Conservation (phyloP, 2,329 filamentous ascomycete genomes). For the Bertia moriformis region DNA sequence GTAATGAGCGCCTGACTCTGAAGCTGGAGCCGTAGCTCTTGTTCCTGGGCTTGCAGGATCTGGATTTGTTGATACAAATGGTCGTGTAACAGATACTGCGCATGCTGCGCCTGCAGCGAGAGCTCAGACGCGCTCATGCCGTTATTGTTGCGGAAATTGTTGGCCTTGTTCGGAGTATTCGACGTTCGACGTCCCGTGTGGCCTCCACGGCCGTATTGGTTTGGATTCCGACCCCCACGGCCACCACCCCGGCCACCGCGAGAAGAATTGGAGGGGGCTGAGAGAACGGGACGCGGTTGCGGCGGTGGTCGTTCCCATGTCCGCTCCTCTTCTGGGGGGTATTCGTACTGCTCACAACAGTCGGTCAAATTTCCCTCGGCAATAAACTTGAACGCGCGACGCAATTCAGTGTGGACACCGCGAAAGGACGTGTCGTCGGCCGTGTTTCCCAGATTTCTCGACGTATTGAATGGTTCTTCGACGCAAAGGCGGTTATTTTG, state of each 20-base stretch:
- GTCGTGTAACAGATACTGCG: constrained; percentile 28
- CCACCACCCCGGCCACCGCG: not conserved
- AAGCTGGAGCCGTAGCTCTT: constrained; percentile 27
- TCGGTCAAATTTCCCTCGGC: constrained; percentile 65
- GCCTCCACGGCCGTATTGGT: not conserved
- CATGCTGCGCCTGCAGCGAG: constrained; percentile 22
- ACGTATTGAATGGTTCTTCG: constrained; percentile 87
- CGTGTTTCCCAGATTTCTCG: constrained; percentile 84
- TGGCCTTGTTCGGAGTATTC: not conserved
- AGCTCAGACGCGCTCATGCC: constrained; percentile 18
- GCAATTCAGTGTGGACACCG: constrained; percentile 77
- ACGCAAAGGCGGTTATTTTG: constrained; percentile 79
- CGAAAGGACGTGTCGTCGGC: constrained; percentile 89
- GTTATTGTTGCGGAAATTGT: not conserved
- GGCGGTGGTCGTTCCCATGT: constrained; percentile 40
- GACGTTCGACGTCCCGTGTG: not conserved
- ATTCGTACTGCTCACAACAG: constrained; percentile 78
- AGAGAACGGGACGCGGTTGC: constrained; percentile 32
- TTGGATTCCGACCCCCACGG: not conserved
- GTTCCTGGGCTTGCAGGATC: constrained; percentile 30
- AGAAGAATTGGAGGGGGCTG: no score
- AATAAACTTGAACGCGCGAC: constrained; percentile 73
- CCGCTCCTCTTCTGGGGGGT: constrained; percentile 66
- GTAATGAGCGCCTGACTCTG: constrained; percentile 25
- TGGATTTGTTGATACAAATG: constrained; percentile 31